Conservation (phyloP, 2,329 filamentous ascomycete genomes). For the Torrubiella hemipterigena region DNA sequence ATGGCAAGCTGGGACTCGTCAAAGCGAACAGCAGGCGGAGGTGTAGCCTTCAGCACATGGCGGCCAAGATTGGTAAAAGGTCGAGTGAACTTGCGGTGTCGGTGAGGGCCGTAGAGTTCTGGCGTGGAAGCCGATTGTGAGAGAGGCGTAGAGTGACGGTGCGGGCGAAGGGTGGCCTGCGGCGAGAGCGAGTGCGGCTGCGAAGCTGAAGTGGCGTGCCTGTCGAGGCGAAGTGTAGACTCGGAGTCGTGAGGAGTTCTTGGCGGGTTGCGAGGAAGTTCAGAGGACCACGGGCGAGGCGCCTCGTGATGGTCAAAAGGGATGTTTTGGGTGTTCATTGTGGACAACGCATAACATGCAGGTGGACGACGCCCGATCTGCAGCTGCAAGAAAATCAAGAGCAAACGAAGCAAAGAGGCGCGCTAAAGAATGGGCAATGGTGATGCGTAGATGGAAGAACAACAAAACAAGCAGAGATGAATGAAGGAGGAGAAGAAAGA, state of each 20-base stretch:
- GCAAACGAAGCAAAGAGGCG: too few species aligned
- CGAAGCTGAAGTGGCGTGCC: too few species aligned
- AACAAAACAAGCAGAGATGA: neutral
- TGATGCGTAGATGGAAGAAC: neutral
- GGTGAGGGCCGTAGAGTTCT: conserved; percentile 32
- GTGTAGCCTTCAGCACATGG: neutral
- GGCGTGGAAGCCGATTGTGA: conserved; percentile 18
- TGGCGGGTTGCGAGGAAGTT: neutral
- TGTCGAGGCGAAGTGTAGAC: too few species aligned
- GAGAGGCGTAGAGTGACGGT: conserved; percentile 23
- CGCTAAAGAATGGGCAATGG: too few species aligned
- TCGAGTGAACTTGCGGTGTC: conserved; percentile 13
- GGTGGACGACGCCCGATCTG: neutral
- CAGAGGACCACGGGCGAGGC: neutral
- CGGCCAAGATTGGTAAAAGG: neutral
- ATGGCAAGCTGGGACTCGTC: conserved; percentile 27
- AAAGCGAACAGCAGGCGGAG: conserved; percentile 18
- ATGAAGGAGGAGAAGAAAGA: neutral
- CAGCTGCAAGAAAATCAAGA: neutral
- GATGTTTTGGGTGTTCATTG: neutral
- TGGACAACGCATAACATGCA: neutral
- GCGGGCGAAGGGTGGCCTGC: conserved; percentile 12
- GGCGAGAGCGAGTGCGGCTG: neutral
- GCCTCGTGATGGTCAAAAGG: neutral
- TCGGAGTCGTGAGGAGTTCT: too few species aligned